Conservation (phyloP, 2,329 filamentous ascomycete species). For the Arthroderma sp. region DNA sequence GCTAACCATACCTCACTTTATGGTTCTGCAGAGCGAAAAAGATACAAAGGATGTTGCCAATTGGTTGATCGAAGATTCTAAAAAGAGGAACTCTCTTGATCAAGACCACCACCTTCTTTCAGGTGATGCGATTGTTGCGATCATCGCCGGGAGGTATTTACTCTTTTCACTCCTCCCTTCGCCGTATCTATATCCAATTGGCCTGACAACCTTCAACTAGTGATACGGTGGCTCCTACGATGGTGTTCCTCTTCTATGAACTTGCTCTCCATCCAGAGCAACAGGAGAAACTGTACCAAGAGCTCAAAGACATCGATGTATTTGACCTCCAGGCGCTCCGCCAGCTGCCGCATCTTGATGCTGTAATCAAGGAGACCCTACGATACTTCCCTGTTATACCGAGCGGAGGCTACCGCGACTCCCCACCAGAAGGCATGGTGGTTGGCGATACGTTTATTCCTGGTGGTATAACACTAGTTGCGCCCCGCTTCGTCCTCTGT, state of each 20-base stretch:
- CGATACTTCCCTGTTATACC: constrained; percentile 31
- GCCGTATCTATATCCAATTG: background rate
- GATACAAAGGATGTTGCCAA: constrained; percentile 11
- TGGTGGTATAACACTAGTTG: constrained; percentile 13
- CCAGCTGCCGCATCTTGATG: constrained; percentile 19
- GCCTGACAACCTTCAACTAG: background rate
- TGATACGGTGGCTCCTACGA: constrained; percentile 14
- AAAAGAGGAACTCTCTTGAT: constrained; percentile 8
- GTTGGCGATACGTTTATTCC: constrained; percentile 11
- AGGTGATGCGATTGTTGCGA: constrained; percentile 18
- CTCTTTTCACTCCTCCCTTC: background rate
- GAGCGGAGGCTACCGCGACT: constrained; percentile 22
- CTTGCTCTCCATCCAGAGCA: constrained; percentile 19
- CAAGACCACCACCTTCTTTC: constrained; percentile 14
- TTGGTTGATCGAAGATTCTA: constrained; percentile 14
- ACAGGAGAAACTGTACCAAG: constrained; percentile 19
- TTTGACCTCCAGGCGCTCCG: background rate
- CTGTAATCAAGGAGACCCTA: constrained; percentile 31
- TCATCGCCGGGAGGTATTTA: constrained; percentile 16
- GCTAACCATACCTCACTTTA: background rate
- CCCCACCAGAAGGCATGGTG: constrained; percentile 19
- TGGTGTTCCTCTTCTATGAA: constrained; percentile 31
- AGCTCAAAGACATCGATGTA: constrained; percentile 14
- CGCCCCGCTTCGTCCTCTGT: constrained; percentile 14
- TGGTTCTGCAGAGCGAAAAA: constrained; percentile 7